Evolutionary conservation across 345 rosid species (phyloP).

Genomic region (Citrus reticulata): DNA sequence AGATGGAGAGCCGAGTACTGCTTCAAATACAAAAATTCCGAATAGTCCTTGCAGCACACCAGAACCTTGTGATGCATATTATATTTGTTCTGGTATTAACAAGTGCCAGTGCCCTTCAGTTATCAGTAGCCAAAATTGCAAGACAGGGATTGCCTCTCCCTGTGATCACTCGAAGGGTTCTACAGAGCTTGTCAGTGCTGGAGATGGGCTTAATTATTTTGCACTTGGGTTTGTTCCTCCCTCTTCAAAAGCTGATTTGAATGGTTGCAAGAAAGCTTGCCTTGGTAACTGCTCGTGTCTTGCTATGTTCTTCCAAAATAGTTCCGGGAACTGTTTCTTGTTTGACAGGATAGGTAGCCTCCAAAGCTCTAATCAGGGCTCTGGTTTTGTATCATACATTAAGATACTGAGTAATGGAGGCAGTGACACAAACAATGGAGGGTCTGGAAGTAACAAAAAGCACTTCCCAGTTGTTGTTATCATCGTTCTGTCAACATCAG

Average conservation of each 20-base stretch:
- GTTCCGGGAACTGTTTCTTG: conserved; percentile 67
- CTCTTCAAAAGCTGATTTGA: conserved; percentile 47
- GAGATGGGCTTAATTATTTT: conserved; percentile 53
- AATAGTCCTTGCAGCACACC: conserved; percentile 62
- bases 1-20: conserved; percentile 9
- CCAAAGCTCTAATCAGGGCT: conserved; percentile 29
- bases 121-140: conserved; percentile 43
- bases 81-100: conserved; percentile 46
- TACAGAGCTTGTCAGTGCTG: conserved; percentile 48
- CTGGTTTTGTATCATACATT: conserved; percentile 51
- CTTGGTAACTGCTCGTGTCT: conserved; percentile 68
- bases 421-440: conserved; percentile 17
- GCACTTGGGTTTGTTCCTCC: conserved; percentile 59
- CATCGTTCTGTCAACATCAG: conserved; percentile 45
- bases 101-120: conserved; percentile 61
- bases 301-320: conserved; percentile 65
- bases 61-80: conserved; percentile 58
- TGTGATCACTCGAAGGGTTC: conserved; percentile 40
- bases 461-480: conserved; percentile 47
- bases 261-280: conserved; percentile 69
- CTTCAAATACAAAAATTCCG: conserved; percentile 59
- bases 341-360: conserved; percentile 72
- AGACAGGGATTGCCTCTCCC: conserved; percentile 49
- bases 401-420: conserved; percentile 42
- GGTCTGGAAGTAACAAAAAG: conserved; percentile 32